These are phyloP conservation scores for Serendipita sp. DNA, from an alignment of 768 basidiomycete species.

Conservation along the genomic window DNA sequence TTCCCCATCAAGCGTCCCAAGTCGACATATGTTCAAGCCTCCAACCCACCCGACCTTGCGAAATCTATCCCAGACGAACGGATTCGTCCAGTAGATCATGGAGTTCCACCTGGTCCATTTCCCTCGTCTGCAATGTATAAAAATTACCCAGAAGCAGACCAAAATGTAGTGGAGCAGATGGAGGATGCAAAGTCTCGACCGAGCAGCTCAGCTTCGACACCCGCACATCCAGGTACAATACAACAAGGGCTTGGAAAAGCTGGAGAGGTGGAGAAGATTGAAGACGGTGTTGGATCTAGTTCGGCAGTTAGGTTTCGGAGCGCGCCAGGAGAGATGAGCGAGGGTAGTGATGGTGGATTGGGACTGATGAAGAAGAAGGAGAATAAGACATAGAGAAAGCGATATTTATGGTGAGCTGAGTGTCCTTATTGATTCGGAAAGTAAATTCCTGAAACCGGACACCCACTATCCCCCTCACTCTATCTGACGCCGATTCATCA, in stretches of 20 bases:
- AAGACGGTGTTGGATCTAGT: background rate
- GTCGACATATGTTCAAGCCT: background rate
- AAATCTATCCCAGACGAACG: background rate
- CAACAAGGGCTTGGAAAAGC: background rate
- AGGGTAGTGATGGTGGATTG: background rate
- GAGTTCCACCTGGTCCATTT: background rate
- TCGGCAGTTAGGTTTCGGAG: slow-evolving; percentile 3
- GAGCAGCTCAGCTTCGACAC: background rate
- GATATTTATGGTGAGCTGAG: no score
- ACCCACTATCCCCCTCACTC: no score
- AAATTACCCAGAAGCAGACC: background rate
- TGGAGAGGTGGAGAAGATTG: background rate
- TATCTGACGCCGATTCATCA: no score
- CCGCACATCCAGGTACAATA: background rate
- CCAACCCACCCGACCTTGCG: background rate
- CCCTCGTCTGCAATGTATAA: background rate
- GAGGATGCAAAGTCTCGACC: background rate
- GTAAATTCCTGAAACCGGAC: no score
- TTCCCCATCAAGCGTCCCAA: no score
- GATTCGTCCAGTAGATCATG: background rate
- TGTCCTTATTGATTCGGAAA: no score
- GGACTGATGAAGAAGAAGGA: background rate
- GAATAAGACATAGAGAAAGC: no score
- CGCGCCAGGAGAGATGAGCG: background rate
- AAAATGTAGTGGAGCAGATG: background rate